Conservation (phyloP, 495 filamentous ascomycete genomes). For the Penicillium herquei region DNA sequence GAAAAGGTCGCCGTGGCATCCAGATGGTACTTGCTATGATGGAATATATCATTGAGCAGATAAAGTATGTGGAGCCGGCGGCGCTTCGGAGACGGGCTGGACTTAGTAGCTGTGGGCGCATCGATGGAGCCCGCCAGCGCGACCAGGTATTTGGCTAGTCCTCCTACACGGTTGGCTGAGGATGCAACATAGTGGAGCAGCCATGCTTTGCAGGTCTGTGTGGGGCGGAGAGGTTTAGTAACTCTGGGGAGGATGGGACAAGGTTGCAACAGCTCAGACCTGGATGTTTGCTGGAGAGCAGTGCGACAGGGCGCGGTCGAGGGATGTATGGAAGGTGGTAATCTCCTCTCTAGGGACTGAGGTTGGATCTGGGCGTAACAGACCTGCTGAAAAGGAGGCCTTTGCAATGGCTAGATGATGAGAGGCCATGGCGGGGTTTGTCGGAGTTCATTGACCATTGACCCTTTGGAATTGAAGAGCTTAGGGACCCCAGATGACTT, state of each 20-base stretch:
- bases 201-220: slow-evolving; percentile 86
- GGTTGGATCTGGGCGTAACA: slow-evolving; percentile 73
- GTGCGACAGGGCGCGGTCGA: slow-evolving; percentile 66
- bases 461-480: too few relatives aligned
- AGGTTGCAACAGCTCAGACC: slow-evolving; percentile 68
- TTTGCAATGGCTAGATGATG: slow-evolving; percentile 80
- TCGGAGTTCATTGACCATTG: not conserved
- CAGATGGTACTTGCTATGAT: slow-evolving; percentile 67
- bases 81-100: slow-evolving; percentile 58
- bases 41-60: slow-evolving; percentile 77
- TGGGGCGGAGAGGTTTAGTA: slow-evolving; percentile 47
- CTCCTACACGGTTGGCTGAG: slow-evolving; percentile 62
- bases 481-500: not conserved
- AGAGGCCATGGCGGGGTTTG: slow-evolving; percentile 55
- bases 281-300: slow-evolving; percentile 87
- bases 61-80: slow-evolving; percentile 79
- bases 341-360: slow-evolving; percentile 71
- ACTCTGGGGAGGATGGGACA: slow-evolving; percentile 14
- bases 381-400: slow-evolving; percentile 71
- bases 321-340: slow-evolving; percentile 62
- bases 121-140: slow-evolving; percentile 63
- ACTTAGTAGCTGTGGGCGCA: slow-evolving; percentile 22
- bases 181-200: slow-evolving; percentile 67
- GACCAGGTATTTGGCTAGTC: slow-evolving; percentile 74
- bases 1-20: slow-evolving; percentile 41